Evolutionary conservation across 2,329 filamentous ascomycete genomes (phyloP).

Genomic region (Graphiopsis chlorocephala): DNA sequence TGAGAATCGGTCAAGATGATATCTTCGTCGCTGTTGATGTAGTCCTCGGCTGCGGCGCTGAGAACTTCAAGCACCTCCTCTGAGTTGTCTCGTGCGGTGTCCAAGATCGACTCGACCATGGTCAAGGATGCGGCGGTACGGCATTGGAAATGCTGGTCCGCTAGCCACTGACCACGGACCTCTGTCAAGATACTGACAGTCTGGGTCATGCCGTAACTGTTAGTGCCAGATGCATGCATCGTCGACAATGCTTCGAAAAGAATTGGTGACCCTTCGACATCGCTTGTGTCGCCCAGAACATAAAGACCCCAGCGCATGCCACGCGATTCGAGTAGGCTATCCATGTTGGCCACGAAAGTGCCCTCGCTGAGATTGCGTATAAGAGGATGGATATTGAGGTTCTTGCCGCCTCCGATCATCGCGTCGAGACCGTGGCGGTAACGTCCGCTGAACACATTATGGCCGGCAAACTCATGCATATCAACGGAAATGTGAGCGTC

Average conservation of each 20-base stretch:
- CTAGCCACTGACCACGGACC: conserved; percentile 21
- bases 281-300: conserved; percentile 28
- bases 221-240: conserved; percentile 21
- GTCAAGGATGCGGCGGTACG: conserved; percentile 21
- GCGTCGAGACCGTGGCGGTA: conserved; percentile 37
- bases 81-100: conserved; percentile 18
- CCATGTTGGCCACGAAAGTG: conserved; percentile 36
- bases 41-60: conserved; percentile 20
- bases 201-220: conserved; percentile 21
- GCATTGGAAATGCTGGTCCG: conserved; percentile 24
- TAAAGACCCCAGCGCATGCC: conserved; percentile 37
- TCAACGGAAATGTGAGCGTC: conserved; percentile 37
- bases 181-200: conserved; percentile 22
- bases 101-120: conserved; percentile 20
- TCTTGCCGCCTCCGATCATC: conserved; percentile 37
- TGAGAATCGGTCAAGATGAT: conserved; percentile 26
- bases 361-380: conserved; percentile 37
- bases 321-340: conserved; percentile 27
- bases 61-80: conserved; percentile 25
- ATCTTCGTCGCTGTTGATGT: conserved; percentile 22
- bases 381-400: conserved; percentile 35
- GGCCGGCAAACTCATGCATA: conserved; percentile 37
- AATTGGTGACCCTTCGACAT: conserved; percentile 26
- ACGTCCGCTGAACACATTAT: conserved; percentile 27
- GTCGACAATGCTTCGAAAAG: conserved; percentile 29